Percentiles rank a stretch among this genome's conserved stretches.
Evolutionary conservation across 2,329 filamentous ascomycete species (phyloP).

Genomic region (Aureobasidium sp.): DNA sequence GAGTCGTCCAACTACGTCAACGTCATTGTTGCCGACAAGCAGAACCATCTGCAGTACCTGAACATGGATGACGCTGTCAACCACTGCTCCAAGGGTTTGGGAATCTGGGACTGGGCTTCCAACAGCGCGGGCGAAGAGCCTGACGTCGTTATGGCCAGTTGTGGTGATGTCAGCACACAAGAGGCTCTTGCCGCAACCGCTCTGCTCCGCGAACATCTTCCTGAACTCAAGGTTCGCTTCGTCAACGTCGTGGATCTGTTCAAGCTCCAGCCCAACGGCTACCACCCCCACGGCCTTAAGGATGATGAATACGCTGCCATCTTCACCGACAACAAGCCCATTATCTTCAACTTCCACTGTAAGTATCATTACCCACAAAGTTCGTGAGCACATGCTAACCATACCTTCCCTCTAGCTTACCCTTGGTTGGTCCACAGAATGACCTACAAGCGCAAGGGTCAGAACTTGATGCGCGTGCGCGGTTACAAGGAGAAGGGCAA

Average conservation of each 20-base stretch:
- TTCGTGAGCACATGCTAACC: too few relatives aligned
- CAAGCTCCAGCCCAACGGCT: slow-evolving; percentile 61
- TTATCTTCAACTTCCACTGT: slow-evolving; percentile 77
- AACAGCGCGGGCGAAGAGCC: slow-evolving; percentile 62
- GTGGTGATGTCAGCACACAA: slow-evolving; percentile 65
- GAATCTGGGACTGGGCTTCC: slow-evolving; percentile 70
- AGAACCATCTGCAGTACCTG: slow-evolving; percentile 69
- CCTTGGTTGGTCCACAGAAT: slow-evolving; percentile 65
- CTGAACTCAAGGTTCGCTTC: slow-evolving; percentile 65
- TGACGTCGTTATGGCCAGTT: slow-evolving; percentile 67
- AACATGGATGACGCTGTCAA: slow-evolving; percentile 62
- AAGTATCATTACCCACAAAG: too few relatives aligned
- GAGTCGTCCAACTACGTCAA: slow-evolving; percentile 71
- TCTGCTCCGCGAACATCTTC: slow-evolving; percentile 61
- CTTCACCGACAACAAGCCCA: slow-evolving; percentile 63
- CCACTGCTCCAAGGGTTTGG: slow-evolving; percentile 71
- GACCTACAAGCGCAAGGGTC: slow-evolving; percentile 65
- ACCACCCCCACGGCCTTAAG: slow-evolving; percentile 66
- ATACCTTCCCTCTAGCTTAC: too few relatives aligned
- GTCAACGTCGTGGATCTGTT: slow-evolving; percentile 77
- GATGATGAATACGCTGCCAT: slow-evolving; percentile 58
- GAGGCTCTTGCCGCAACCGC: slow-evolving; percentile 69
- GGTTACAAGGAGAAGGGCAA: slow-evolving; percentile 78
- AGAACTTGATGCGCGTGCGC: slow-evolving; percentile 59
- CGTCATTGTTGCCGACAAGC: slow-evolving; percentile 71